Evolutionary conservation across 805 yeast species (phyloP), one percentile per base, ranked within the genome.

Genomic region (Kluyveromyces aestuarii): DNA sequence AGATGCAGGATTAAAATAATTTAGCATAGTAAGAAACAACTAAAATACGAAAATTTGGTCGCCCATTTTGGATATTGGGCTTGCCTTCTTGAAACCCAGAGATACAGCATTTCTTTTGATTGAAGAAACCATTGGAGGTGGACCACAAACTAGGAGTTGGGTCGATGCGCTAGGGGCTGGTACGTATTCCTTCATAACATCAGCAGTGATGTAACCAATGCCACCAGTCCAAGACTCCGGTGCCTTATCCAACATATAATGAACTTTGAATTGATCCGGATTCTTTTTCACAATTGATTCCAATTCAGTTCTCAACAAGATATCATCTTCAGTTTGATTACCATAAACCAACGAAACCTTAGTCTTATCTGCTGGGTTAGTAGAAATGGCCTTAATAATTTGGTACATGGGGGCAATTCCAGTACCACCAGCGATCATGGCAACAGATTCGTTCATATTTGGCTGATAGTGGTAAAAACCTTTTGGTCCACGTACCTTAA

Each of bases 321-420:
- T 87, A 68, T 90, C 97, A 48, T 79, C 81, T 56, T 79, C 86
- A 35, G 80, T 73, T 46, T 83, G 88, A 60, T 86, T 87, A 59
- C 96, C 97, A 63, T 84, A 91, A 40, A 90, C 64, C 57, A 90
- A 74, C 47, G 77, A 72, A 54, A 88, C 80, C 60, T 81, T 77
- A 51, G 97, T 90, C 44, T 73, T 75, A 69, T 91, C 97, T 16
- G 74, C 70, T 21, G 95, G 91, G 64, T 90, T 80, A 49, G 73
- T 70, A 58, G 81, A 81, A 55, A 90, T 82, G 13, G 95, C 86
- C 57, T 86, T 84, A 56, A 90, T 80, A 56, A 89, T 82, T 72
- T 89, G 96, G 69, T 81, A 87, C 96, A 89, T 89, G 64, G 96
- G 96, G 8, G 96, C 84, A 60, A 89, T 84, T 66, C 97, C 97